Evolutionary conservation across 805 yeast genomes (phyloP), one percentile per base, ranked within the genome.

Genomic region (Vanderwaltozyma verrucispora): DNA sequence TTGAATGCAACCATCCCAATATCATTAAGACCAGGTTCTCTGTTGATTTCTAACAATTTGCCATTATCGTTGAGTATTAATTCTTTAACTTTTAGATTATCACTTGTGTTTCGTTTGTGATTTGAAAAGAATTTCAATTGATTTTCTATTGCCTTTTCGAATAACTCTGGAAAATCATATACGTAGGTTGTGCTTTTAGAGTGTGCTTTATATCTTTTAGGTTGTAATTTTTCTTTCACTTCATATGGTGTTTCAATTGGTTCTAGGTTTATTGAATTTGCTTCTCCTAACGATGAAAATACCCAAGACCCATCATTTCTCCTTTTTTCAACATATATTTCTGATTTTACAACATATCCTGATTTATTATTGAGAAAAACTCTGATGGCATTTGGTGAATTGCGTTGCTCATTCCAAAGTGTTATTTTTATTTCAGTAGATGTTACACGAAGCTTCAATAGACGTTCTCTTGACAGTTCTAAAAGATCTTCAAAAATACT

Each of bases 1-100:
- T 81, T 72, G 77, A 95, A 92, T 37, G 95, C 98, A 53, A 92
- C 95, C 97, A 92, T 92, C 65, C 99, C 98, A 56, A 84, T 76
- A 47, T 73, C 75, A 65, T 92, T 92, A 32, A 95, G 85, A 56
- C 99, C 99, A 13, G 96, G 87, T 52, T 92, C 97, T 60, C 98
- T 77, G 47, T 77, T 74, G 42, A 89, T 89, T 49, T 92, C 95
- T 30, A 95, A 78, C 43, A 89, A 71, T 31, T 73, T 77, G 38
- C 73, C 72, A 51, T 76, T 68, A 50, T 92, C 97, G 54, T 81
- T 87, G 47, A 74, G 65, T 47, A 92, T 85, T 60, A 92, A 72
- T 66, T 92, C 99, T 43, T 73, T 72, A 32, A 80, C 75, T 28
- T 73, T 67, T 51, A 80, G 69, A 50, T 80, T 69, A 52, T 85